Conservation (phyloP, 2,329 filamentous ascomycete genomes). For the Hypoxylon sp. region DNA sequence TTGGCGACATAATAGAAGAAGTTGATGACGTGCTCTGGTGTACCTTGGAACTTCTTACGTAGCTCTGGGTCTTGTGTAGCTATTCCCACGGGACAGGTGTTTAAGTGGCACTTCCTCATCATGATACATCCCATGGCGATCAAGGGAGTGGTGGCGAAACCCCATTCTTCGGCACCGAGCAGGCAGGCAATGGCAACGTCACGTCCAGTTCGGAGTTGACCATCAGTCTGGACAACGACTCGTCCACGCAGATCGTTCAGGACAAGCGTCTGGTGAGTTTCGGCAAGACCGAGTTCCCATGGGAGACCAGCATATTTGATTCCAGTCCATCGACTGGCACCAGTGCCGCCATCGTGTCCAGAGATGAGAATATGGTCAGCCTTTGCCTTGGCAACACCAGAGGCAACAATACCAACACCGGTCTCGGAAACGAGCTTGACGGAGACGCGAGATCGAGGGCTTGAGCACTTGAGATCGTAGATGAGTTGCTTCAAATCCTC, state of each 20-base stretch:
- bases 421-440: slow-evolving; percentile 99
- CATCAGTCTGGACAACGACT: slow-evolving; percentile 96
- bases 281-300: slow-evolving; percentile 96
- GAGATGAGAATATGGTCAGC: slow-evolving; percentile 97
- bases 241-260: slow-evolving; percentile 95
- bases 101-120: slow-evolving; percentile 81
- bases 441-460: slow-evolving; percentile 90
- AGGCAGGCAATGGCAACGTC: slow-evolving; percentile 96
- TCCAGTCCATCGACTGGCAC: slow-evolving; percentile 97
- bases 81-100: slow-evolving; percentile 86
- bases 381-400: slow-evolving; percentile 97
- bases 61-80: slow-evolving; percentile 96
- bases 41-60: slow-evolving; percentile 92
- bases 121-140: slow-evolving; percentile 98
- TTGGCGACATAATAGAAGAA: slow-evolving; percentile 99
- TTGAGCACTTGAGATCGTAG: slow-evolving; percentile 97
- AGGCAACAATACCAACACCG: slow-evolving; percentile 96
- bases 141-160: slow-evolving; percentile 93
- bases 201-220: slow-evolving; percentile 90
- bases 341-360: slow-evolving; percentile 96
- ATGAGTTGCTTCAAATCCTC: slow-evolving; percentile 98
- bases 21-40: slow-evolving; percentile 97
- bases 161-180: slow-evolving; percentile 97
- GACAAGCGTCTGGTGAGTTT: slow-evolving; percentile 96
- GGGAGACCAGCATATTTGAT: slow-evolving; percentile 98